Base-by-base conservation (phyloP, 148 eudicot species). In the Arbutus unedo region DNA sequence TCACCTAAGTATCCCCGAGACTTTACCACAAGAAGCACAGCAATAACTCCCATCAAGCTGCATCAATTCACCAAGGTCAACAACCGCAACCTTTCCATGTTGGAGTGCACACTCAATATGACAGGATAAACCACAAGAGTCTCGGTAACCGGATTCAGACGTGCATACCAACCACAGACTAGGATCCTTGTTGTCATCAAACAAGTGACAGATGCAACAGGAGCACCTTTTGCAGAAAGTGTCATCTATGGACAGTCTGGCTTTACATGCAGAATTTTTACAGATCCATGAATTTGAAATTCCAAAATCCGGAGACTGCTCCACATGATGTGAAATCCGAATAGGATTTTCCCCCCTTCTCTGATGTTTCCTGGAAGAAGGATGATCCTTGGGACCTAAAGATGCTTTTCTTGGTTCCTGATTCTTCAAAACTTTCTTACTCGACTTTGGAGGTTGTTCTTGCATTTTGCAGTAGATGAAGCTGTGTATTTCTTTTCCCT, bases 1-100 rank as follows among this genome's bases (percentile, higher is more conserved):
- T 88, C 87, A 96, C 98, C 92, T 91, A 50, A 96, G 93, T 81
- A 96, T 90, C 79, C 89, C 93, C 31, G 97, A 91, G 74, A 96
- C 93, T 89, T 96, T 93, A 55, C 99, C 98, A 78, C 99, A 96
- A n/a, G 96, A 90, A 83, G 91, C 92, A 88, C 99, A 96, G 48
- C 95, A 93, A 72, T 92, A 96, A 85, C 96, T 91, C 62, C 99
- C 99, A 86, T 96, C 98, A 79, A 93, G 88, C 81, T 90, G 89
- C 94, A 93, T 89, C 88, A 85, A 80, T 78, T 89, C 90, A 51
- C 93, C 99, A 81, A 87, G 91, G 84, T 90, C 90, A 83, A 92
- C 97, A 77, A 94, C 98, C 53, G 98, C 99, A 48, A 87, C 92
- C 87, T 90, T 96, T 74, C 85, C 85, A 21, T 59, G 85, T 81